Percentiles rank a stretch among this genome's conserved stretches.
These are phyloP conservation scores for Fusarium guadeloupense DNA, from an alignment of 2,329 filamentous ascomycete species.

Conservation along the genomic window DNA sequence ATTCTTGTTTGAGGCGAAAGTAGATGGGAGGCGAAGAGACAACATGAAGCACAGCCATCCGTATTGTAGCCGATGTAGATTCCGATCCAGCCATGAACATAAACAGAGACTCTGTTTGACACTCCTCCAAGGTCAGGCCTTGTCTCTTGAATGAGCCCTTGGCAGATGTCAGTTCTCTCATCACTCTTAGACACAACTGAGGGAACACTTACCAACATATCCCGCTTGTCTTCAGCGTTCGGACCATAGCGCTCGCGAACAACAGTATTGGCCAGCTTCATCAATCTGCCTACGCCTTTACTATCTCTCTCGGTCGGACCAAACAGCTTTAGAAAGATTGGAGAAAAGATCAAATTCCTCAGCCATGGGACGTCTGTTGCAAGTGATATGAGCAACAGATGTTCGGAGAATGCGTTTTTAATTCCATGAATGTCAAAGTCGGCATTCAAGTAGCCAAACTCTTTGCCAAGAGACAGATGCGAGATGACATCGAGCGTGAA, in stretches of 20 bases:
- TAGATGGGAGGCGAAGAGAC: background rate
- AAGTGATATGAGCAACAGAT: background rate
- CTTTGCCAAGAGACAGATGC: background rate
- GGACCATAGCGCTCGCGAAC: background rate
- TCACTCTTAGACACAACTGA: background rate
- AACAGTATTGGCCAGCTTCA: background rate
- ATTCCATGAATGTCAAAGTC: background rate
- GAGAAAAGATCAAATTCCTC: background rate
- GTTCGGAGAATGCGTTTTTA: background rate
- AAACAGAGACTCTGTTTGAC: background rate
- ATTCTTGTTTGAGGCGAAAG: background rate
- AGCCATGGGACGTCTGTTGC: slow-evolving; percentile 2
- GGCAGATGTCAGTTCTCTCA: background rate
- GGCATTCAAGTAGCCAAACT: background rate
- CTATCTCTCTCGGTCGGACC: background rate
- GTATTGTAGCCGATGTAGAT: background rate
- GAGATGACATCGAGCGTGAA: background rate
- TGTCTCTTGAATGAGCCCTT: slow-evolving; percentile 1
- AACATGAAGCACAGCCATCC: background rate
- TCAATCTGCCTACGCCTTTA: background rate
- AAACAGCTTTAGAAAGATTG: background rate
- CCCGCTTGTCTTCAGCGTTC: background rate
- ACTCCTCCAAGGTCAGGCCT: background rate
- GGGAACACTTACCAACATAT: background rate
- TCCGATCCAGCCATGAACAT: background rate